Base-by-base conservation (phyloP, 2,329 filamentous ascomycete genomes). In the Hypoxylon sp. region DNA sequence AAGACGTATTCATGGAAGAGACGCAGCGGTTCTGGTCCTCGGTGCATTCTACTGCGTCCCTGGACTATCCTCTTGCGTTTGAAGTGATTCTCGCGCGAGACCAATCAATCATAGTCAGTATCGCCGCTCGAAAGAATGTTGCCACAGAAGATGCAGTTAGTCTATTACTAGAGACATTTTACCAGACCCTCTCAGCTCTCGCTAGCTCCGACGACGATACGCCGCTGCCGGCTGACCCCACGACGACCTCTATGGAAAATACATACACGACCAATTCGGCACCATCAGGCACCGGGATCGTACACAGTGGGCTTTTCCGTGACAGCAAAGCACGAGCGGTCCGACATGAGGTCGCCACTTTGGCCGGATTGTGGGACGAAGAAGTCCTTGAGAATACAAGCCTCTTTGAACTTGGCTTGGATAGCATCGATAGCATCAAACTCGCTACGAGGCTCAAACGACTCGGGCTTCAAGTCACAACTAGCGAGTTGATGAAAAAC, bases 361-460 rank as follows among this genome's bases (percentile, higher is more conserved):
- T 97, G 4, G 87, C 90, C 0, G 85, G 84, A 0, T 75, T 90
- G 0, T 76, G 85, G 0, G 76, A 79, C 2, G 76, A 83, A 1
- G 79, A 84, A 0, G 81, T 97, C 38, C 77, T 80, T 1, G 85
- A 87, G 56, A 79, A 82, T 5, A 88, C 88, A 0, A 91, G 91
- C 0, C 87, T 98, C 10, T 90, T 97, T 41, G 90, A 95, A 72
- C 85, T 98, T 32, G 94, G 94, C 0, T 85, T 98, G 5, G 95
- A 98, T 81, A 97, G 94, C 74, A 97, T 98, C 63, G 94, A 98
- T 78, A 87, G 91, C 1, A 95, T 98, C 77, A 97, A 93, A 73
- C 81, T 98, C 0, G 91, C 92, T 0, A 90, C 93, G 0, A 86
- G 89, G 58, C 82, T 97, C 1, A 91, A 87, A 69, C 86, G 85